These are phyloP conservation scores for Gonium pectorale DNA, from an alignment of 139 green algal genomes.

Conservation along the genomic window DNA sequence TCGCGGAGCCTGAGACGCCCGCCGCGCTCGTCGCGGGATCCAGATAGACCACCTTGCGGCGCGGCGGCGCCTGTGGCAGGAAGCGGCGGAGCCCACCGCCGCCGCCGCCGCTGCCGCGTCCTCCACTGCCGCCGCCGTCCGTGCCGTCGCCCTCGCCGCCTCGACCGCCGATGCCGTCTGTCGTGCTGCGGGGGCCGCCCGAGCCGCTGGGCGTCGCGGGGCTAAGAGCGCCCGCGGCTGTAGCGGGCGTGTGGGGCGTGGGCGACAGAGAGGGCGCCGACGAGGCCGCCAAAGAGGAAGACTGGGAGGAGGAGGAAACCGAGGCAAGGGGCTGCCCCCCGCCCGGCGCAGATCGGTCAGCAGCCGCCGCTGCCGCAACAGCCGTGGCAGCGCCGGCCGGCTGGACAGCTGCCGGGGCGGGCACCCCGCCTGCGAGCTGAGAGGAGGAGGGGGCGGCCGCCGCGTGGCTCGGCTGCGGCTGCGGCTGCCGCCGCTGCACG, in stretches of 20 bases:
- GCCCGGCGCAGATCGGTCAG: too few species aligned
- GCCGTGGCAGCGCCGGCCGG: neutral
- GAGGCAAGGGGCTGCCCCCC: too few species aligned
- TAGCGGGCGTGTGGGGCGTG: neutral
- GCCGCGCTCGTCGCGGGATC: too few species aligned
- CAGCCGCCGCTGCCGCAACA: too few species aligned
- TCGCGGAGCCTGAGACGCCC: too few species aligned
- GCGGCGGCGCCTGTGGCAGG: neutral
- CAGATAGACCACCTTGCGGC: constrained; percentile 18
- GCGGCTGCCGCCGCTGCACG: neutral
- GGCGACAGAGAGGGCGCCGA: too few species aligned
- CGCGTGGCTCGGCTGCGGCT: neutral
- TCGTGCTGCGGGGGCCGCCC: neutral
- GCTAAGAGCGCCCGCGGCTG: too few species aligned
- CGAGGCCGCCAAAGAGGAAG: too few species aligned
- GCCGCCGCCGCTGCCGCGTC: neutral
- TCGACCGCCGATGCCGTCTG: neutral
- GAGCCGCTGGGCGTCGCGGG: too few species aligned
- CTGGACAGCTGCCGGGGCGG: neutral
- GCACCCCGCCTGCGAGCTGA: neutral
- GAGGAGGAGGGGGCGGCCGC: neutral
- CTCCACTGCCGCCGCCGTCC: neutral
- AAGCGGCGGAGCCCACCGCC: neutral
- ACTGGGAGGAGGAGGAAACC: too few species aligned
- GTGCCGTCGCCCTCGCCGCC: neutral